Evolutionary conservation across 2,329 filamentous ascomycete genomes (phyloP).

Genomic region (Fusarium veterinarium): DNA sequence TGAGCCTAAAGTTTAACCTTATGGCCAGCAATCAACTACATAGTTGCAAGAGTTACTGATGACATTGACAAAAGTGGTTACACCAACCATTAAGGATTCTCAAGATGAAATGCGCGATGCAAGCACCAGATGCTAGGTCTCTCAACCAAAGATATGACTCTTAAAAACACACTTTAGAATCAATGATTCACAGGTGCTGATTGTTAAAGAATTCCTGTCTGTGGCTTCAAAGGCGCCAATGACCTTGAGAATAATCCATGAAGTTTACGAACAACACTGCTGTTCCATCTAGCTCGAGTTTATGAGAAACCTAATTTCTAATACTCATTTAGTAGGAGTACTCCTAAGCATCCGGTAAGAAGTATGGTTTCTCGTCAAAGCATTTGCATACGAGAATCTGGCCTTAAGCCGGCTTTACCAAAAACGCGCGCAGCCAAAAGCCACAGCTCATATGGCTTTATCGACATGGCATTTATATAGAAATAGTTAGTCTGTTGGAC

Average conservation of each 20-base stretch:
- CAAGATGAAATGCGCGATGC: not conserved
- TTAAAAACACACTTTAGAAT: too few relatives aligned
- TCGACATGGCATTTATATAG: not conserved
- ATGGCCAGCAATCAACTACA: too few relatives aligned
- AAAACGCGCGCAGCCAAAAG: too few relatives aligned
- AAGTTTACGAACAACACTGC: too few relatives aligned
- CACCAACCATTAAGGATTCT: rapidly evolving
- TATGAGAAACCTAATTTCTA: not conserved
- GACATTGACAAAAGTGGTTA: not conserved
- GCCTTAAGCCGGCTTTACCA: not conserved
- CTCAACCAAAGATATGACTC: not conserved
- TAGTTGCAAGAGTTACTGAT: not conserved
- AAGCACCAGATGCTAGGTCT: not conserved
- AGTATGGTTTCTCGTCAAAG: too few relatives aligned
- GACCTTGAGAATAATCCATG: not conserved
- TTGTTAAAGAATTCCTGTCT: too few relatives aligned
- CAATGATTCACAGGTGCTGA: too few relatives aligned
- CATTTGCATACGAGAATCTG: not conserved
- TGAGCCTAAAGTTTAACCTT: rapidly evolving
- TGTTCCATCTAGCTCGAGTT: too few relatives aligned
- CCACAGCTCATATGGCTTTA: too few relatives aligned
- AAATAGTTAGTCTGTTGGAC: not conserved
- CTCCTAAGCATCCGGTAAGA: too few relatives aligned
- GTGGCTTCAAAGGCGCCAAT: too few relatives aligned
- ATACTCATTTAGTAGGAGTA: not conserved